These are phyloP conservation scores for Encephalitozoon hellem DNA, from an alignment of 371 early-diverging fungal species.

Conservation along the genomic window DNA sequence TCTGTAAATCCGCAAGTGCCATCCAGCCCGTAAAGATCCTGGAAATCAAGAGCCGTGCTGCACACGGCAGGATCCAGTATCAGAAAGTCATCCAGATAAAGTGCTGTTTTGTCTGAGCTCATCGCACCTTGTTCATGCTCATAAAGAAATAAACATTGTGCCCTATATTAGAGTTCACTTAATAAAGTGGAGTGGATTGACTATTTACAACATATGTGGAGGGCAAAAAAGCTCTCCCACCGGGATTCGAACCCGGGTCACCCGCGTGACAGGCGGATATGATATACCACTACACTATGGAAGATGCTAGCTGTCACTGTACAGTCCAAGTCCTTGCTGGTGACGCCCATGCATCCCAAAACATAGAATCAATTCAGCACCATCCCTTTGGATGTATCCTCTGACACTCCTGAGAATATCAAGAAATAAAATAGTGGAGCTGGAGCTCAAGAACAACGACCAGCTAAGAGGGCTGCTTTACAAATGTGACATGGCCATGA, in stretches of 20 bases:
- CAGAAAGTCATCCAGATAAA: conserved; percentile 12
- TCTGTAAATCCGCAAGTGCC: not conserved
- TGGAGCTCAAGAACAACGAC: conserved; percentile 58
- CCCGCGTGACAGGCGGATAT: conserved; percentile 60
- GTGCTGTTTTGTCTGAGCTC: not conserved
- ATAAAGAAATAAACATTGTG: not conserved
- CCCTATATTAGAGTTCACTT: not conserved
- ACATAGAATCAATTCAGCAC: not conserved
- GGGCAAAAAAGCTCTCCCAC: conserved; percentile 57
- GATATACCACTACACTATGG: conserved; percentile 60
- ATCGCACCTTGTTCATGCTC: not conserved
- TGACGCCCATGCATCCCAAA: not conserved
- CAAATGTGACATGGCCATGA: conserved; percentile 61
- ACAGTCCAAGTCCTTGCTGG: no score
- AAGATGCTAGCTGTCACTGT: no score
- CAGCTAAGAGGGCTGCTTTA: conserved; percentile 49
- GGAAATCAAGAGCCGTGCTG: not conserved
- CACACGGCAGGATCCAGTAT: not conserved
- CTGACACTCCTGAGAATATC: conserved; percentile 60
- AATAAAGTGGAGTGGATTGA: not conserved
- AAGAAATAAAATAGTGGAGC: conserved; percentile 47
- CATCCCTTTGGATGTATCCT: conserved; percentile 59
- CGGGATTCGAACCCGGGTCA: conserved; percentile 61
- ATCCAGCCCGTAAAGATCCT: conserved; percentile 1
- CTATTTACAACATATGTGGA: not conserved